Base-by-base conservation (phyloP, 192 early-diverging fungal species). In the Coemansia sp. region DNA sequence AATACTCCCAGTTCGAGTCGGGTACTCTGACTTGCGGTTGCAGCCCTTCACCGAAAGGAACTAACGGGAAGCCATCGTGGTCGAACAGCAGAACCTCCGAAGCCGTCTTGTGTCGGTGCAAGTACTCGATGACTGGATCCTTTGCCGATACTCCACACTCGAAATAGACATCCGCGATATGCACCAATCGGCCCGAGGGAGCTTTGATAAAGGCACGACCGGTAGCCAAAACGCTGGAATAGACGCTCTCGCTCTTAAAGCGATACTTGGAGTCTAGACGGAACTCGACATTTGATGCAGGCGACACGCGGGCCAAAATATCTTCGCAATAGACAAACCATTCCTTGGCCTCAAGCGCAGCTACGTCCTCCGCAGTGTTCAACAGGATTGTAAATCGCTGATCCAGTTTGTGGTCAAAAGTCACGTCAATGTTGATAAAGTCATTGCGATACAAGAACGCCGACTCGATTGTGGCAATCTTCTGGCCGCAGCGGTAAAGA, bases 91-190 rank as follows among this genome's bases (percentile, higher is more conserved):
- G 64, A 24, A 88, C 88, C 62, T 91, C 90, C 55, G 93, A 89
- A 36, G 86, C 85, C 15, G 85, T 68, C 31, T 89, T 89, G 70
- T 90, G 73, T 43, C 93, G 89, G 73, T 87, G 86, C 63, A 98
- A 72, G 79, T 94, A 98, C 33, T 92, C 92, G 34, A 95, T 67
- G 7, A 96, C 93, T 6, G 93, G 90, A 72, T 98, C 95, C 33
- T 90, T 92, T 31, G 87, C 87, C 40, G 85, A 79, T 20, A 88
- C 86, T 20, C 86, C 81, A 62, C 89, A 87, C 62, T 88, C 84
- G 68, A 93, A 93, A 31, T 90, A 75, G 40, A 98, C 92, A 34
- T 81, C 78, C 33, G 89, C 96, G 75, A 98, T 86, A 66, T 92
- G 85, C 27, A 90, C 84, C 33, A 79, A 68, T 49, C 84, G 79